Percentiles rank a stretch among this genome's conserved stretches.
phyloP scores from a whole-genome alignment of 768 basidiomycete species.

The Pleurotus giganteus region DNA sequence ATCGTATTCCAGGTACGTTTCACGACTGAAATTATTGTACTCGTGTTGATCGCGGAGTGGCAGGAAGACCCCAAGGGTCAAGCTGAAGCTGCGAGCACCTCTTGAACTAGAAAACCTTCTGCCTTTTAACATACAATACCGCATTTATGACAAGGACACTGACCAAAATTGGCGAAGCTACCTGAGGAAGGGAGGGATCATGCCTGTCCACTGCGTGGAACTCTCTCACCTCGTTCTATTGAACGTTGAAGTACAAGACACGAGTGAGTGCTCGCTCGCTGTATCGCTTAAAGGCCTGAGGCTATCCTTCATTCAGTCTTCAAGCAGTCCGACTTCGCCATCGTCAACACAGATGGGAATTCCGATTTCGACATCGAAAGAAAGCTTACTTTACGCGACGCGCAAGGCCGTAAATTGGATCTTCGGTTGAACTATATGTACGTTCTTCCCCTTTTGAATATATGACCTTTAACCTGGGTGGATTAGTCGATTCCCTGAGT shows the following conservation, averaged over 20 bases:
- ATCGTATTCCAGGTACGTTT: slow-evolving; percentile 48
- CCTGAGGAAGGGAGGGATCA: slow-evolving; percentile 87
- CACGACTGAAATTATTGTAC: background rate
- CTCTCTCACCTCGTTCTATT: slow-evolving; percentile 85
- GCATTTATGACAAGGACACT: slow-evolving; percentile 95
- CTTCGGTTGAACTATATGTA: slow-evolving; percentile 90
- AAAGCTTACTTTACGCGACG: slow-evolving; percentile 69
- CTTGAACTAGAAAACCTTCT: slow-evolving; percentile 94
- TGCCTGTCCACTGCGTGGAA: slow-evolving; percentile 96
- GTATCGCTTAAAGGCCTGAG: background rate
- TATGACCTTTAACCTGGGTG: background rate
- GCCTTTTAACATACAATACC: slow-evolving; percentile 91
- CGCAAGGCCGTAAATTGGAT: slow-evolving; percentile 70
- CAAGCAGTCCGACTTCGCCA: slow-evolving; percentile 93
- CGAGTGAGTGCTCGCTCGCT: slow-evolving; percentile 47
- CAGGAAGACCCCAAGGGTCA: slow-evolving; percentile 85
- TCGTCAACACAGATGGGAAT: slow-evolving; percentile 92
- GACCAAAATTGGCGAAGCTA: slow-evolving; percentile 95
- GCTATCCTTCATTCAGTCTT: slow-evolving; percentile 51
- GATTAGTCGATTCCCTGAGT: slow-evolving; percentile 81
- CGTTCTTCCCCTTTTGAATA: slow-evolving; percentile 24
- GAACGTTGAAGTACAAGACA: slow-evolving; percentile 89
- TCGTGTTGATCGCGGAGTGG: background rate
- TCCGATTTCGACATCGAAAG: slow-evolving; percentile 86
- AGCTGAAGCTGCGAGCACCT: slow-evolving; percentile 85